Conservation (phyloP, 2,329 filamentous ascomycete genomes). For the Rachicladosporium sp. region DNA sequence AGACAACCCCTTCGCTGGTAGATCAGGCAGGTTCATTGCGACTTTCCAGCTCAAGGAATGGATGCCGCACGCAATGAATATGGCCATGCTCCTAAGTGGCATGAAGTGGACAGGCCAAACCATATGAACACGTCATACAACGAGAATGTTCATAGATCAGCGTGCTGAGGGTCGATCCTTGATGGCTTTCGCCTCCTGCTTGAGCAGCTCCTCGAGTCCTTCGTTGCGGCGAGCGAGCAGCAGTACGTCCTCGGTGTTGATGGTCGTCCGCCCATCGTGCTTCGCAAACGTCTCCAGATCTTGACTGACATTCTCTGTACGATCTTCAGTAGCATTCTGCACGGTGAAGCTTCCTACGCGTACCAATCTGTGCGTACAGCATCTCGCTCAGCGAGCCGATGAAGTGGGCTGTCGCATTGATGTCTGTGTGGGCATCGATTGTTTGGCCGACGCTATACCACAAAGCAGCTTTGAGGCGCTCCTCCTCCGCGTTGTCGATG, state of each 20-base stretch:
- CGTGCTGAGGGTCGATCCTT: conserved; percentile 6
- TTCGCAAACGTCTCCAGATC: conserved; percentile 55
- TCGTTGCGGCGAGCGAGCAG: conserved; percentile 79
- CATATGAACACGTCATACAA: too few relatives aligned
- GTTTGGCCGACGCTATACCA: conserved; percentile 80
- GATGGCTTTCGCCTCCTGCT: conserved; percentile 49
- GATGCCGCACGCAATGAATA: not conserved
- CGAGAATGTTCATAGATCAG: not conserved
- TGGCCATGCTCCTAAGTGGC: conserved; percentile 1
- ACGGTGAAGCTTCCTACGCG: conserved; percentile 6
- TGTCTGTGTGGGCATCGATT: conserved; percentile 72
- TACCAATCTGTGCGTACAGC: conserved; percentile 78
- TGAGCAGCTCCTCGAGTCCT: conserved; percentile 65
- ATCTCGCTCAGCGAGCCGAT: conserved; percentile 61
- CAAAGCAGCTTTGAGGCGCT: conserved; percentile 74
- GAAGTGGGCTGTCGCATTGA: conserved; percentile 59
- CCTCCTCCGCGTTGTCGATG: conserved; percentile 8
- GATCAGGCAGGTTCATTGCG: not conserved
- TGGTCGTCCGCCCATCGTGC: conserved; percentile 69
- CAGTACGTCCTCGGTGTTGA: conserved; percentile 78
- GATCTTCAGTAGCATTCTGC: not conserved
- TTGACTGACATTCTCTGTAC: conserved; percentile 14
- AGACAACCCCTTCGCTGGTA: not conserved
- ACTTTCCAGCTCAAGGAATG: not conserved
- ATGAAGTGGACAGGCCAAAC: too few relatives aligned